These are phyloP conservation scores for Salix viminalis DNA, from an alignment of 345 rosid species.

Conservation along the genomic window DNA sequence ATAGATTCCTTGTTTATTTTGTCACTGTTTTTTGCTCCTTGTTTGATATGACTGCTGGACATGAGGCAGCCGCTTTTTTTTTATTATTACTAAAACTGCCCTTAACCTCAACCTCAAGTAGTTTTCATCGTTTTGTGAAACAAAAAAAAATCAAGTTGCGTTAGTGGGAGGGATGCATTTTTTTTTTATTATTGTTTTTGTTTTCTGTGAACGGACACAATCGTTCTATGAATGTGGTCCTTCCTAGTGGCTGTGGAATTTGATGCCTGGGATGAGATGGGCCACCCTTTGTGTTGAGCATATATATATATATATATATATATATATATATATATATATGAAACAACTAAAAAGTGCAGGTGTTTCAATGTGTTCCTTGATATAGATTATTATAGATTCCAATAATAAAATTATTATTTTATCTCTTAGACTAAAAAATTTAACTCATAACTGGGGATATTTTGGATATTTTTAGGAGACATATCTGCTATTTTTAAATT, in stretches of 20 bases:
- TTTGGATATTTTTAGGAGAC: too few relatives aligned
- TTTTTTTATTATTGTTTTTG: background rate
- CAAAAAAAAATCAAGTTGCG: conserved; percentile 4
- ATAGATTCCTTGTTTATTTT: conserved; percentile 8
- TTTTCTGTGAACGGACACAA: background rate
- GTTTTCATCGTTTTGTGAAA: background rate
- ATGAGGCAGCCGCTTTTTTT: conserved; percentile 14
- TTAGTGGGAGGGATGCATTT: conserved; percentile 1
- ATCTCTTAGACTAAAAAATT: too few relatives aligned
- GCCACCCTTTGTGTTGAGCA: background rate
- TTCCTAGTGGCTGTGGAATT: background rate
- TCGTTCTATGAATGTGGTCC: conserved; percentile 2
- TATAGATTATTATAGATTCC: too few relatives aligned
- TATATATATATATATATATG: too few relatives aligned
- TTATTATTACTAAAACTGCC: too few relatives aligned
- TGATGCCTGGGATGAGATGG: background rate
- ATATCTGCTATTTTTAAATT: too few relatives aligned
- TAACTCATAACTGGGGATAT: too few relatives aligned
- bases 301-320: too few relatives aligned
- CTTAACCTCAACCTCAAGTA: background rate
- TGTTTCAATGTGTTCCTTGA: too few relatives aligned
- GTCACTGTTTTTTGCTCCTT: conserved; percentile 9
- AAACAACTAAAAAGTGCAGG: too few relatives aligned
- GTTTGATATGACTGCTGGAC: conserved; percentile 24
- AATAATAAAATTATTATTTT: too few relatives aligned